phyloP scores from a whole-genome alignment of 306 rosid genomes.

The Carpinus viminea region DNA sequence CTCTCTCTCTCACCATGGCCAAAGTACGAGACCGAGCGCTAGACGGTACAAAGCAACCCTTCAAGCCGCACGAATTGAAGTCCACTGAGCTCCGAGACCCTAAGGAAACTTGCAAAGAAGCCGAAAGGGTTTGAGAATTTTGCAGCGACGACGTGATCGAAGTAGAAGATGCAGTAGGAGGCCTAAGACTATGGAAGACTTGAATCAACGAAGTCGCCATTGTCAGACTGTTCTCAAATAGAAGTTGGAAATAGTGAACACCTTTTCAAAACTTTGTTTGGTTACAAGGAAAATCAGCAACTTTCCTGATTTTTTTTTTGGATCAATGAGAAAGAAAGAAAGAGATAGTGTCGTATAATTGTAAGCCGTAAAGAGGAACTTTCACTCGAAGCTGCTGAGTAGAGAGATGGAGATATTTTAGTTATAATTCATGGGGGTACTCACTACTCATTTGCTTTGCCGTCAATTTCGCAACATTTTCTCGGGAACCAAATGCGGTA shows the following conservation, averaged over 20 bases:
- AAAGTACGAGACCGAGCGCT: slow-evolving; percentile 14
- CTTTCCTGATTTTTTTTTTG: background rate
- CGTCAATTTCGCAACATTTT: background rate
- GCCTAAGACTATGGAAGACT: slow-evolving; percentile 4
- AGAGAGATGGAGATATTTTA: no score
- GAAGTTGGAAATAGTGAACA: background rate
- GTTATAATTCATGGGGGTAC: background rate
- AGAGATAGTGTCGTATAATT: background rate
- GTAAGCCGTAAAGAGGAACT: background rate
- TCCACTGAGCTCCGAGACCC: slow-evolving; percentile 14
- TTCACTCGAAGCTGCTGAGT: background rate
- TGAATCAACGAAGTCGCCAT: slow-evolving; percentile 28
- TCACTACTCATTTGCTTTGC: background rate
- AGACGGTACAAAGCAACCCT: slow-evolving; percentile 7
- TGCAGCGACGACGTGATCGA: slow-evolving; percentile 8
- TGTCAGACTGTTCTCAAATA: background rate
- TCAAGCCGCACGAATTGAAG: slow-evolving; percentile 11
- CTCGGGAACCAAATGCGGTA: background rate
- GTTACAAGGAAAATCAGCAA: slow-evolving; percentile 1
- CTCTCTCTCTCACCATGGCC: slow-evolving; percentile 22
- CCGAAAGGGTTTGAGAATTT: background rate
- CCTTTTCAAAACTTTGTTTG: background rate
- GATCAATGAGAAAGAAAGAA: background rate
- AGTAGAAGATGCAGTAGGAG: background rate
- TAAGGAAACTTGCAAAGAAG: slow-evolving; percentile 3